phyloP scores from a whole-genome alignment of 2,329 filamentous ascomycete genomes.

The Claviceps spartinae region DNA sequence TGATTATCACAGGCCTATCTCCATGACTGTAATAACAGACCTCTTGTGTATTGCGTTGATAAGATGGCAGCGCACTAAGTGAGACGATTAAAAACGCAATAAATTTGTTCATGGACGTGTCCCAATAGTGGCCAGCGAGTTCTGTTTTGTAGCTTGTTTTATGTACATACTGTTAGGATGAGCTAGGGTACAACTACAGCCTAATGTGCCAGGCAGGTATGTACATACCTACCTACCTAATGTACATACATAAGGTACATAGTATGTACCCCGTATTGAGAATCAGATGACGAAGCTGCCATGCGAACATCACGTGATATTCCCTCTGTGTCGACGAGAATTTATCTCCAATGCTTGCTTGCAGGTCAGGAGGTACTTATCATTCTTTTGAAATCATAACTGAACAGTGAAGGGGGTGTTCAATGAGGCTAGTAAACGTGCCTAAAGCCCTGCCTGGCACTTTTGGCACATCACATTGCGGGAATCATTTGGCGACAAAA shows the following conservation, averaged over 20 bases:
- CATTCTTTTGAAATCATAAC: neutral
- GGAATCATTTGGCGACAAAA: neutral
- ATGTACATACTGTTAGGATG: too few species aligned
- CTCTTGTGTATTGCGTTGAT: neutral
- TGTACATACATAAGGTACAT: too few species aligned
- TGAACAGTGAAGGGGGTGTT: neutral
- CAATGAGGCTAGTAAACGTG: slow-evolving; percentile 1
- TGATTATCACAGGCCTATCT: neutral
- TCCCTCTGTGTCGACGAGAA: neutral
- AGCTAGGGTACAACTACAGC: too few species aligned
- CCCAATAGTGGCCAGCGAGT: too few species aligned
- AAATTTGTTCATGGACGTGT: too few species aligned
- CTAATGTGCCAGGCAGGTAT: too few species aligned
- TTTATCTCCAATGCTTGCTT: neutral
- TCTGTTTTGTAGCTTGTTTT: too few species aligned
- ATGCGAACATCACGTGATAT: neutral
- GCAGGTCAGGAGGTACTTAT: neutral
- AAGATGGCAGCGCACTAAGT: too few species aligned
- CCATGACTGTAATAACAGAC: neutral
- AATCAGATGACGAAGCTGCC: neutral
- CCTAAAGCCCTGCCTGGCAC: neutral
- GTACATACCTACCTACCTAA: too few species aligned
- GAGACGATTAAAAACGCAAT: too few species aligned
- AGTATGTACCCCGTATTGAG: too few species aligned
- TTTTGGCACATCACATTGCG: neutral